phyloP scores from a whole-genome alignment of 1,284 basidiomycete species.

The Sanghuangporus baumii region DNA sequence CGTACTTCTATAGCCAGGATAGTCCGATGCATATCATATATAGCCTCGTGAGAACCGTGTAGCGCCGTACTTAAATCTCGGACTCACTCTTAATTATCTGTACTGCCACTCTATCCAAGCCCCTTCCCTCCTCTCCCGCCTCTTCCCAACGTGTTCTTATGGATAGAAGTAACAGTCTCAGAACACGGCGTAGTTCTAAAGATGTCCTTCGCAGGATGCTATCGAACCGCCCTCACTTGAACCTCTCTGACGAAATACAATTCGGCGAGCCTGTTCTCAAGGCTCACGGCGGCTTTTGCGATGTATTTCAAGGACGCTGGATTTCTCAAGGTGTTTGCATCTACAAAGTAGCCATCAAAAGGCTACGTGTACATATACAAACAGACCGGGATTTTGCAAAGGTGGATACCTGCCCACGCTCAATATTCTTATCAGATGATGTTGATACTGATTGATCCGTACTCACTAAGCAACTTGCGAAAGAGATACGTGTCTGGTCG shows the following conservation, averaged over 20 bases:
- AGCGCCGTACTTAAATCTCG: neutral
- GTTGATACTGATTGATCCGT: neutral
- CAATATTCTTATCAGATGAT: neutral
- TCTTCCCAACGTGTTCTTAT: neutral
- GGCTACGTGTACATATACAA: constrained; percentile 6
- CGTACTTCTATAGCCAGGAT: neutral
- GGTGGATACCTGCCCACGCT: neutral
- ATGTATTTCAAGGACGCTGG: constrained; percentile 14
- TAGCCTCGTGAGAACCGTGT: neutral
- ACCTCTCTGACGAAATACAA: constrained; percentile 3
- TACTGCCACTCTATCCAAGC: neutral
- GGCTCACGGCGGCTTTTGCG: constrained; percentile 14
- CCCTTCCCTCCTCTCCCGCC: neutral
- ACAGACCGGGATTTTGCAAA: constrained; percentile 5
- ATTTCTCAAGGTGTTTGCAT: neutral
- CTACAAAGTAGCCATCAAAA: constrained; percentile 7
- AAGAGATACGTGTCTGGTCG: constrained; percentile 14
- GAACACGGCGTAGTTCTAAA: neutral
- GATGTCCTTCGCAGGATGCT: constrained; percentile 4
- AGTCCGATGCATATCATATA: neutral
- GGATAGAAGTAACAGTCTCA: neutral
- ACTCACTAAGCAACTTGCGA: constrained; percentile 1
- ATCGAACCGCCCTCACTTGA: constrained; percentile 3
- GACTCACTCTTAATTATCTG: neutral
- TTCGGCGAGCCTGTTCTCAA: constrained; percentile 2